Percentiles rank a stretch among this genome's conserved stretches.
phyloP scores from a whole-genome alignment of 257 asterid species.

The Penstemon newberryi region DNA sequence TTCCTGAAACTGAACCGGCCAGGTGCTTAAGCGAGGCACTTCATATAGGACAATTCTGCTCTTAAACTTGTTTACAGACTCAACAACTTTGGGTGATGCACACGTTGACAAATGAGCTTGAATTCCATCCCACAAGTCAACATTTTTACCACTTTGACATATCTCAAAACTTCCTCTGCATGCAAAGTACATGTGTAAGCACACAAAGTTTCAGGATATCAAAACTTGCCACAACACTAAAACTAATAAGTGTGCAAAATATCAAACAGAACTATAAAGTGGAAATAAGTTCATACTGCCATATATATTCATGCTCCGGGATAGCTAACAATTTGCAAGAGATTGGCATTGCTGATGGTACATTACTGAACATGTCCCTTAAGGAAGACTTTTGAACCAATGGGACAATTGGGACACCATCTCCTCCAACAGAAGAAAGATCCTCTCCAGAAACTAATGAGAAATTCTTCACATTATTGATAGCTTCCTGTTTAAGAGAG shows the following conservation, averaged over 20 bases:
- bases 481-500: conserved; percentile 42
- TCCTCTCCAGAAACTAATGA: conserved; percentile 41
- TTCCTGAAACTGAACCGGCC: conserved; percentile 91
- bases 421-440: conserved; percentile 43
- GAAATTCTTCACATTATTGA: conserved; percentile 38
- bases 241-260: conserved; percentile 13
- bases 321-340: conserved; percentile 46
- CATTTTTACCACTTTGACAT: conserved; percentile 48
- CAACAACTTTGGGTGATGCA: conserved; percentile 71
- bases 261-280: conserved; percentile 21
- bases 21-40: conserved; percentile 76
- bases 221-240: conserved; percentile 23
- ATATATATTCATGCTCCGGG: conserved; percentile 75
- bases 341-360: conserved; percentile 43
- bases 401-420: conserved; percentile 32
- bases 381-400: conserved; percentile 34
- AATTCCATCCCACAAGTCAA: conserved; percentile 63
- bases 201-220: conserved; percentile 20
- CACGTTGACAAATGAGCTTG: conserved; percentile 84
- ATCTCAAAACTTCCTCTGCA: conserved; percentile 87
- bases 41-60: conserved; percentile 57
- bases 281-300: conserved; percentile 71
- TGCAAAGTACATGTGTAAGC: conserved; percentile 27
- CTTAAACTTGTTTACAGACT: conserved; percentile 58
- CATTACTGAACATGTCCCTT: conserved; percentile 36